phyloP scores from a whole-genome alignment of 352 stramenopile species.

The Globisporangium viniferum region DNA sequence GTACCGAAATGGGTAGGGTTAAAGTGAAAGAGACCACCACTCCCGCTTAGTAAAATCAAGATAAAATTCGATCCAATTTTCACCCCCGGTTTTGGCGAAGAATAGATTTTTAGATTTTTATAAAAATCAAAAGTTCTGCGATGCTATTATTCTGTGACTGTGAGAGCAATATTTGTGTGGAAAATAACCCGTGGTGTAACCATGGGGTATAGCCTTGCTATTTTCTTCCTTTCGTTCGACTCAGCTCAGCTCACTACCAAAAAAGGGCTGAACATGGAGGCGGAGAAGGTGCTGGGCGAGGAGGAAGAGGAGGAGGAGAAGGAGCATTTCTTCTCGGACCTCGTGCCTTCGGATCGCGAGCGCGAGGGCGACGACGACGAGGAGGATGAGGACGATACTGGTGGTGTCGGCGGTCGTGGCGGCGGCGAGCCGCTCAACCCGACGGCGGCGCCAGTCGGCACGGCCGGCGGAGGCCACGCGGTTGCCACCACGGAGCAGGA shows the following conservation, averaged over 20 bases:
- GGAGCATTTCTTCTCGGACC: slow-evolving; percentile 32
- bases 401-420: slow-evolving; percentile 6
- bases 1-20: no score
- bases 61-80: no score
- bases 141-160: no score
- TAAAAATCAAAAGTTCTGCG: no score
- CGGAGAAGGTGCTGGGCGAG: slow-evolving; percentile 26
- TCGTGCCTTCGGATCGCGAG: slow-evolving; percentile 13
- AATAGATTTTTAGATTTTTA: no score
- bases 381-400: slow-evolving; percentile 17
- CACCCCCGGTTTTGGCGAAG: no score
- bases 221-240: background rate
- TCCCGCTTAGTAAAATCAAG: no score
- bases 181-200: no score
- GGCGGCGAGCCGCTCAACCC: slow-evolving; percentile 1
- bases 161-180: no score
- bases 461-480: slow-evolving; percentile 4
- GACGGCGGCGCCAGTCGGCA: background rate
- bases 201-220: no score
- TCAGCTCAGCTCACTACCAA: background rate
- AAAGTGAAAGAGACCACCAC: no score
- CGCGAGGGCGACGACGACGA: slow-evolving; percentile 17
- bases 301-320: slow-evolving; percentile 32
- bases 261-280: slow-evolving; percentile 13
- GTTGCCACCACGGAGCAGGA: slow-evolving; percentile 36